phyloP scores from a whole-genome alignment of 441 rosid species.

The Erodium trifolium region DNA sequence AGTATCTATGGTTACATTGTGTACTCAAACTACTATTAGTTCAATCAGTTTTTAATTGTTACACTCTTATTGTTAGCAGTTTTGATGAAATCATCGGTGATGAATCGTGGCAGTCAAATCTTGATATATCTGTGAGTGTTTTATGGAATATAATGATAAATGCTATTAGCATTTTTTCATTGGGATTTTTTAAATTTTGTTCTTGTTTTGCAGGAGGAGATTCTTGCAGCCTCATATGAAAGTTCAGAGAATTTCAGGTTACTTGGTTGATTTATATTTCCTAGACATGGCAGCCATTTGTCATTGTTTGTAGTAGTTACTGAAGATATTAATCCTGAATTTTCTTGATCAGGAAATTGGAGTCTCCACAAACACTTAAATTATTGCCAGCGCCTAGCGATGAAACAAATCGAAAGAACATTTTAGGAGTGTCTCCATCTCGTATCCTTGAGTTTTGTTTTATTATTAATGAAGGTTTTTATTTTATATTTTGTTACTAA shows the following conservation, averaged over 20 bases:
- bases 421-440: conserved; percentile 54
- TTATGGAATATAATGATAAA: conserved; percentile 11
- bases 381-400: conserved; percentile 63
- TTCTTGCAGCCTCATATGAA: conserved; percentile 44
- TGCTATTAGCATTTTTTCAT: conserved; percentile 13
- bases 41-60: conserved; percentile 27
- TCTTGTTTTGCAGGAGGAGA: conserved; percentile 47
- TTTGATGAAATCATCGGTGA: conserved; percentile 74
- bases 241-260: conserved; percentile 54
- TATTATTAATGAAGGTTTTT: background rate
- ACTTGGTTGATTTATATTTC: background rate
- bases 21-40: conserved; percentile 9
- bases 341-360: conserved; percentile 51
- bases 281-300: background rate
- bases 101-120: conserved; percentile 45
- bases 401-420: conserved; percentile 64
- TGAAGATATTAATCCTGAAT: conserved; percentile 19
- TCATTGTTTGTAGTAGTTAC: conserved; percentile 13
- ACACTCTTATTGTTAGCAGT: conserved; percentile 40
- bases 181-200: conserved; percentile 15
- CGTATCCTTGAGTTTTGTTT: conserved; percentile 54
- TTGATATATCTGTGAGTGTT: conserved; percentile 48
- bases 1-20: conserved; percentile 28
- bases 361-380: conserved; percentile 57
- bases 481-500: conserved; percentile 4